These are phyloP conservation scores for Aplosporella prunicola DNA, from an alignment of 2,329 filamentous ascomycete species.

Conservation along the genomic window DNA sequence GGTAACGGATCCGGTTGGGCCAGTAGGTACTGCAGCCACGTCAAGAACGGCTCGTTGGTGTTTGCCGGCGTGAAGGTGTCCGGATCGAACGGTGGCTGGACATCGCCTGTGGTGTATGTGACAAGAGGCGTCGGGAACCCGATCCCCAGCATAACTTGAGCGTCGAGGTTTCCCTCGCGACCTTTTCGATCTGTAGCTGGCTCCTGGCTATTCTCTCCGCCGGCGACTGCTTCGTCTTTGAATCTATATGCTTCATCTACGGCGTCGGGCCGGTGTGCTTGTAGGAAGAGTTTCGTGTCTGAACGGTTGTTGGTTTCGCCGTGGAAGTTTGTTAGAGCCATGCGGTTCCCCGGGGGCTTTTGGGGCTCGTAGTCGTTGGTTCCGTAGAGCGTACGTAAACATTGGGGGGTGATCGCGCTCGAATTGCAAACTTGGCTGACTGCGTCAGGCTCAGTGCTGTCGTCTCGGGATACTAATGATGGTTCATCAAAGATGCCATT, in stretches of 20 bases:
- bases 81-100: conserved; percentile 42
- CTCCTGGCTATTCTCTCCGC: conserved; percentile 15
- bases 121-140: conserved; percentile 45
- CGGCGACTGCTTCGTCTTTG: conserved; percentile 23
- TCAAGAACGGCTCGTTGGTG: conserved; percentile 42
- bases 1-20: conserved; percentile 45
- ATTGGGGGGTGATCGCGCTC: conserved; percentile 41
- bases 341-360: conserved; percentile 36
- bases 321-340: conserved; percentile 46
- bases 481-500: background rate
- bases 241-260: conserved; percentile 39
- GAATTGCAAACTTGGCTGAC: conserved; percentile 17
- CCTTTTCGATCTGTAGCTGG: conserved; percentile 1
- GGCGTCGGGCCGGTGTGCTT: conserved; percentile 44
- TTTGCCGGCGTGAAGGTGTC: conserved; percentile 21
- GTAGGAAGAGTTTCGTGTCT: conserved; percentile 41
- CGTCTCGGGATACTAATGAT: conserved; percentile 3
- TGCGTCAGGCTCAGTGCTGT: too few relatives aligned
- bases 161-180: conserved; percentile 53
- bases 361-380: conserved; percentile 44
- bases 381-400: conserved; percentile 45
- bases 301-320: conserved; percentile 42
- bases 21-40: conserved; percentile 53
- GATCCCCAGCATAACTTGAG: conserved; percentile 51
- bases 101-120: conserved; percentile 52